A percentile compares a stretch with the other conserved stretches of the same genome.
Evolutionary conservation across 1,284 basidiomycete species (phyloP).

Genomic region (Limonomyces culmigenus): DNA sequence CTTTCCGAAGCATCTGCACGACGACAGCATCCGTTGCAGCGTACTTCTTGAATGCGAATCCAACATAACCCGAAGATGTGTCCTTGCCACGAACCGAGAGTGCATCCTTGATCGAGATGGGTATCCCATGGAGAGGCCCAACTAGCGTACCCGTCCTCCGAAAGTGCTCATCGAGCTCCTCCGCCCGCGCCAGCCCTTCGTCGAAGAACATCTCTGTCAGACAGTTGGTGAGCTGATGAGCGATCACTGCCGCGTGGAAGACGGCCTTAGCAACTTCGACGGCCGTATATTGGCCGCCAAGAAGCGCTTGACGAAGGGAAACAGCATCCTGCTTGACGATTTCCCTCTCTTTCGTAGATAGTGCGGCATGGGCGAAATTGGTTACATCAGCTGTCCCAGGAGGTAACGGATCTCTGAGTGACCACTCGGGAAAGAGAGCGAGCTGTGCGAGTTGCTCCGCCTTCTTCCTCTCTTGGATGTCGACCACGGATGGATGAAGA

Average conservation of each 20-base stretch:
- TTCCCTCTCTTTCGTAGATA: slow-evolving; percentile 15
- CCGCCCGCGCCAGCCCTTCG: slow-evolving; percentile 32
- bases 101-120: slow-evolving; percentile 39
- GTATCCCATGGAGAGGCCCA: slow-evolving; percentile 45
- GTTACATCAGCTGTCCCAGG: slow-evolving; percentile 15
- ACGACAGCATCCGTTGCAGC: slow-evolving; percentile 25
- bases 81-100: slow-evolving; percentile 29
- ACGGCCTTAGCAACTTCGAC: slow-evolving; percentile 17
- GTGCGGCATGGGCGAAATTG: slow-evolving; percentile 11
- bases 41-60: slow-evolving; percentile 27
- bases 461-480: slow-evolving; percentile 12
- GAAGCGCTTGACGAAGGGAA: slow-evolving; percentile 13
- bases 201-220: slow-evolving; percentile 38
- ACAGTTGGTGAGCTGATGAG: slow-evolving; percentile 30
- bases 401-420: slow-evolving; percentile 10
- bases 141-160: slow-evolving; percentile 27
- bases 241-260: slow-evolving; percentile 18
- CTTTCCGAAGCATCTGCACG: slow-evolving; percentile 27
- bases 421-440: slow-evolving; percentile 15
- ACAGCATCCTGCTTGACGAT: slow-evolving; percentile 19
- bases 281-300: slow-evolving; percentile 15
- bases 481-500: too few relatives aligned
- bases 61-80: slow-evolving; percentile 30
- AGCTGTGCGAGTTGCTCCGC: slow-evolving; percentile 15
- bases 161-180: slow-evolving; percentile 30